Conservation (phyloP, 805 yeast genomes). For the Middelhovenomyces tepae region DNA sequence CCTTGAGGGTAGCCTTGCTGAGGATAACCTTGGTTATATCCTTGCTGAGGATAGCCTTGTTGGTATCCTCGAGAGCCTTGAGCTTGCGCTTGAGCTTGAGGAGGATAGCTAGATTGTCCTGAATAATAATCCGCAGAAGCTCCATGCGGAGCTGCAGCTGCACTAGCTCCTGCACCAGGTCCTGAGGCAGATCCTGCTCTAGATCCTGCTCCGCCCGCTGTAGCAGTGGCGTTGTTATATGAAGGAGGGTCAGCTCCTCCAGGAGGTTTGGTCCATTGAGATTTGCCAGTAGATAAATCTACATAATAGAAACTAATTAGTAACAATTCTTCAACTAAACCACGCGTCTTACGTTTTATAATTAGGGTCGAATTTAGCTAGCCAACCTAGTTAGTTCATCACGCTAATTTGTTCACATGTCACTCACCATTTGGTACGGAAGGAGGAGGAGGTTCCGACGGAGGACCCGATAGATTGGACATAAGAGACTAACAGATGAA, state of each 20-base stretch:
- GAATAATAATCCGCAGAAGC: no score
- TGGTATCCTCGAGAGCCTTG: slow-evolving; percentile 3
- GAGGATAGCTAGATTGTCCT: slow-evolving; percentile 26
- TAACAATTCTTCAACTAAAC: background rate
- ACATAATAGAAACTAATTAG: slow-evolving; percentile 73
- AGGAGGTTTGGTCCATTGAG: slow-evolving; percentile 86
- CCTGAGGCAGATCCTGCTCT: no score
- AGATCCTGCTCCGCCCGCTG: no score
- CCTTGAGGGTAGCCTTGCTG: no score
- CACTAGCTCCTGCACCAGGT: no score
- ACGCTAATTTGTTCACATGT: background rate
- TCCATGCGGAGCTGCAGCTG: no score
- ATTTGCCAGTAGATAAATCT: slow-evolving; percentile 55
- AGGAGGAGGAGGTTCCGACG: slow-evolving; percentile 20
- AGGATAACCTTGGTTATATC: no score
- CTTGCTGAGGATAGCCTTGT: slow-evolving; percentile 9
- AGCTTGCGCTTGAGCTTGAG: slow-evolving; percentile 9
- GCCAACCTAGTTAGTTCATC: slow-evolving; percentile 29
- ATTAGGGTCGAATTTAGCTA: slow-evolving; percentile 29
- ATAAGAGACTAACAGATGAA: no score
- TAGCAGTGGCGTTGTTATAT: slow-evolving; percentile 17
- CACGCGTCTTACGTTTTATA: slow-evolving; percentile 59
- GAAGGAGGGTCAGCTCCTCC: no score
- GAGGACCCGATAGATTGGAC: no score
- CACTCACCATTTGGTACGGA: slow-evolving; percentile 20